Evolutionary conservation across 2,329 filamentous ascomycete genomes (phyloP).

Genomic region (Aplosporella prunicola): DNA sequence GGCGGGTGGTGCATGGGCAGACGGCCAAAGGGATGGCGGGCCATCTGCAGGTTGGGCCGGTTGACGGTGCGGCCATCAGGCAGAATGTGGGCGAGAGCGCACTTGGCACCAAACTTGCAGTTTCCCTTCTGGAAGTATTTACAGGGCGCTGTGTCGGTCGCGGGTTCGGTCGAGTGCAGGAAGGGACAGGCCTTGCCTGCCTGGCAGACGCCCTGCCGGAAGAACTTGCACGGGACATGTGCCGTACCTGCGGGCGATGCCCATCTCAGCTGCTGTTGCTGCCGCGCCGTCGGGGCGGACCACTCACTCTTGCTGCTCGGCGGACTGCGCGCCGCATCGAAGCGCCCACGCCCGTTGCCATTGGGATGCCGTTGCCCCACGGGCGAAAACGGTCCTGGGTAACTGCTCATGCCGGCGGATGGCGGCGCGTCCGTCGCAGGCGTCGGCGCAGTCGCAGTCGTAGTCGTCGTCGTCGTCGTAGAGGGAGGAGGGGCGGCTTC

Average conservation of each 20-base stretch:
- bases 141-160: conserved; percentile 78
- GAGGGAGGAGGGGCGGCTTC: too few relatives aligned
- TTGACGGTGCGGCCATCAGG: conserved; percentile 91
- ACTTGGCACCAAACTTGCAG: conserved; percentile 98
- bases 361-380: too few relatives aligned
- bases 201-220: conserved; percentile 89
- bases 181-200: conserved; percentile 94
- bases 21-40: conserved; percentile 41
- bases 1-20: conserved; percentile 53
- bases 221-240: conserved; percentile 99
- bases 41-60: conserved; percentile 56
- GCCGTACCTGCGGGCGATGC: conserved; percentile 61
- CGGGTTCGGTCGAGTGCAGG: conserved; percentile 79
- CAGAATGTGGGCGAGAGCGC: conserved; percentile 90
- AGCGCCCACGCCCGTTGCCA: conserved; percentile 21
- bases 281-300: background rate
- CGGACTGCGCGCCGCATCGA: conserved; percentile 35
- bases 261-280: background rate
- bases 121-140: conserved; percentile 99
- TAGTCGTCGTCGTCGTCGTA: too few relatives aligned
- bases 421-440: too few relatives aligned
- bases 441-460: too few relatives aligned
- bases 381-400: too few relatives aligned
- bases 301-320: conserved; percentile 41
- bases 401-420: conserved; percentile 20